phyloP scores from a whole-genome alignment of 306 rosid species.

The Sicyos baderoa region DNA sequence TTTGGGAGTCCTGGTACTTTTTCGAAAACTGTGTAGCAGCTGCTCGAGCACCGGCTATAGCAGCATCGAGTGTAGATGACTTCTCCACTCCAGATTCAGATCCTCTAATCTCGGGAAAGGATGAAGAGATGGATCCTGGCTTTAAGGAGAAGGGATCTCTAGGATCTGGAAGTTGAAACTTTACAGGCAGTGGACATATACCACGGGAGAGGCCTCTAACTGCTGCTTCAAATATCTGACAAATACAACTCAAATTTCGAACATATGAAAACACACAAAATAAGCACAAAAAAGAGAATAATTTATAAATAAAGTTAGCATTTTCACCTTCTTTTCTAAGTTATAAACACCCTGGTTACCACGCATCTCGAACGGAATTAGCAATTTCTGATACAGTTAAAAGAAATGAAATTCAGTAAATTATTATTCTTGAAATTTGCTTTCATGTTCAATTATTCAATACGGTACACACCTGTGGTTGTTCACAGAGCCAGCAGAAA shows the following conservation, averaged over 20 bases:
- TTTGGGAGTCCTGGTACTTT: slow-evolving; percentile 36
- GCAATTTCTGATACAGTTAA: slow-evolving; percentile 44
- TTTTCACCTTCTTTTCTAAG: slow-evolving; percentile 71
- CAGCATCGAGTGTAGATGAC: slow-evolving; percentile 54
- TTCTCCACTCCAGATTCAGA: slow-evolving; percentile 46
- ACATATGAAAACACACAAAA: slow-evolving; percentile 8
- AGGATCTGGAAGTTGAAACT: slow-evolving; percentile 75
- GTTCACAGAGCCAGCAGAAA: slow-evolving; percentile 88
- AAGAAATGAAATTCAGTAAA: slow-evolving; percentile 12
- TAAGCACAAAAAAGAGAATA: not conserved
- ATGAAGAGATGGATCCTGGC: slow-evolving; percentile 51
- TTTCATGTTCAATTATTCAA: slow-evolving; percentile 1
- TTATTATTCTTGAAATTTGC: not conserved
- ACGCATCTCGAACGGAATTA: slow-evolving; percentile 95
- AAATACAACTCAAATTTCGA: no score
- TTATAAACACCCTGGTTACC: slow-evolving; percentile 88
- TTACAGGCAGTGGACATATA: slow-evolving; percentile 53
- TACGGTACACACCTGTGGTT: slow-evolving; percentile 54
- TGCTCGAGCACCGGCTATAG: slow-evolving; percentile 81
- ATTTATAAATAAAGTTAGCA: not conserved
- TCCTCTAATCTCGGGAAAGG: slow-evolving; percentile 28
- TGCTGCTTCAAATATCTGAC: slow-evolving; percentile 71
- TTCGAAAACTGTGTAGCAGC: slow-evolving; percentile 73
- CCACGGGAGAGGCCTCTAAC: slow-evolving; percentile 60
- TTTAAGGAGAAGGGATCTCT: slow-evolving; percentile 54